phyloP scores from a whole-genome alignment of 1,284 basidiomycete genomes.

The Pseudozyma pruni region DNA sequence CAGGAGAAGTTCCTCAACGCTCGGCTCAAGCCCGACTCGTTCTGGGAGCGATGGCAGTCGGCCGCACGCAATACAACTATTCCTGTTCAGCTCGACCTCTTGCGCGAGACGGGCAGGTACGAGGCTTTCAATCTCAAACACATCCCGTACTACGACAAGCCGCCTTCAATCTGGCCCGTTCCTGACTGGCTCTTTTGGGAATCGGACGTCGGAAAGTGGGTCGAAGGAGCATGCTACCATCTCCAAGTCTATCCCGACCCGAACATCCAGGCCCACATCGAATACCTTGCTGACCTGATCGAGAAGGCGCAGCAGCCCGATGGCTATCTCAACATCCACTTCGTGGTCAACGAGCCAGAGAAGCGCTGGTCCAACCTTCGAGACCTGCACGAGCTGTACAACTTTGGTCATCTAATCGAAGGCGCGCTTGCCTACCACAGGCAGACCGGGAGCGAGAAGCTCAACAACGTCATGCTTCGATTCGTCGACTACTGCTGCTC shows the following conservation, averaged over 20 bases:
- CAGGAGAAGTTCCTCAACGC: constrained; percentile 23
- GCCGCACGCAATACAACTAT: constrained; percentile 18
- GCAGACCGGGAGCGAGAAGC: constrained; percentile 10
- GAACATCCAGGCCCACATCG: constrained; percentile 12
- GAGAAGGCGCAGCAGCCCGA: constrained; percentile 28
- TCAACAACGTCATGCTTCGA: constrained; percentile 34
- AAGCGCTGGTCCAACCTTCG: constrained; percentile 32
- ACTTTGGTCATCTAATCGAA: constrained; percentile 35
- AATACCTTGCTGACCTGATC: constrained; percentile 24
- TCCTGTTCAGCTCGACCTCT: constrained; percentile 28
- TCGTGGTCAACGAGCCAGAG: constrained; percentile 27
- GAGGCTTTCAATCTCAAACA: constrained; percentile 31
- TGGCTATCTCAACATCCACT: constrained; percentile 41
- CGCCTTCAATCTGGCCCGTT: constrained; percentile 24
- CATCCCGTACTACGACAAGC: constrained; percentile 18
- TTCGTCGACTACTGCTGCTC: constrained; percentile 36
- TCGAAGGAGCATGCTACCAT: constrained; percentile 30
- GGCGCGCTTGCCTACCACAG: constrained; percentile 24
- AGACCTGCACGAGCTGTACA: constrained; percentile 40
- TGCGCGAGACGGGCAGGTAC: constrained; percentile 29
- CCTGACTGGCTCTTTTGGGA: constrained; percentile 38
- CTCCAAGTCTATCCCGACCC: constrained; percentile 10
- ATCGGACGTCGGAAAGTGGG: constrained; percentile 31
- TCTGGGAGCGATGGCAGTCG: constrained; percentile 27
- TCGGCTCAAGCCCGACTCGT: constrained; percentile 8